A percentile compares a stretch with the other conserved stretches of the same genome.
These are phyloP conservation scores for Dioscorea alata DNA, from an alignment of 106 monocot genomes.

Conservation along the genomic window DNA sequence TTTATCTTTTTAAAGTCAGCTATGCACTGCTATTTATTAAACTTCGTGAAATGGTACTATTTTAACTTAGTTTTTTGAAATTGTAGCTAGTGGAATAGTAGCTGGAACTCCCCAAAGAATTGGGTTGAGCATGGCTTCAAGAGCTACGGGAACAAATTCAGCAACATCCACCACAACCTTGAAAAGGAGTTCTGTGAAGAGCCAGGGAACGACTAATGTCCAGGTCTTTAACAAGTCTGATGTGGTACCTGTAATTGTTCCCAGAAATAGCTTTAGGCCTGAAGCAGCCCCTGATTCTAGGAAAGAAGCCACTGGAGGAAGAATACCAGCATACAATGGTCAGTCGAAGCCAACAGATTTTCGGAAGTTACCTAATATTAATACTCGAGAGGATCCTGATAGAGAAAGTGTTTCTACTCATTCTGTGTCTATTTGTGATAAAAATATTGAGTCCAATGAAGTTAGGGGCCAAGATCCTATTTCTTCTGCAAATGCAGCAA, in stretches of 20 bases:
- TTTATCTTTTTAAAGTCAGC: neutral
- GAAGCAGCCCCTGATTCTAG: constrained; percentile 44
- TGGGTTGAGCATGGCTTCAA: constrained; percentile 30
- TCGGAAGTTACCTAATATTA: constrained; percentile 27
- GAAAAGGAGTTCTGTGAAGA: constrained; percentile 60
- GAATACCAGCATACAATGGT: constrained; percentile 22
- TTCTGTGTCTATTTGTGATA: constrained; percentile 14
- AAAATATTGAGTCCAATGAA: constrained; percentile 28
- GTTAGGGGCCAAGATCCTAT: constrained; percentile 25
- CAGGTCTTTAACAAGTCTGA: constrained; percentile 50
- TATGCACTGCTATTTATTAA: neutral
- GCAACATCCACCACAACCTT: constrained; percentile 20
- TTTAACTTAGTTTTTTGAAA: constrained; percentile 8
- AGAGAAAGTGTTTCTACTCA: constrained; percentile 11
- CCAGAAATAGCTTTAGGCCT: constrained; percentile 55
- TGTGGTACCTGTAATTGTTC: constrained; percentile 51
- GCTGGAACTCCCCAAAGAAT: constrained; percentile 69
- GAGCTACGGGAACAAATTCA: constrained; percentile 31
- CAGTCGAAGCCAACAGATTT: constrained; percentile 35
- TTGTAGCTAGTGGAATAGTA: constrained; percentile 50
- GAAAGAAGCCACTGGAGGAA: constrained; percentile 40
- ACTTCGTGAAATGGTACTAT: neutral
- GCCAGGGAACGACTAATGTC: constrained; percentile 29
- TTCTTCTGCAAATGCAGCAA: constrained; percentile 32
- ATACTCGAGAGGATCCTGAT: constrained; percentile 37